phyloP scores from a whole-genome alignment of 805 yeast species.

The Crinitomyces ghanaensis region DNA sequence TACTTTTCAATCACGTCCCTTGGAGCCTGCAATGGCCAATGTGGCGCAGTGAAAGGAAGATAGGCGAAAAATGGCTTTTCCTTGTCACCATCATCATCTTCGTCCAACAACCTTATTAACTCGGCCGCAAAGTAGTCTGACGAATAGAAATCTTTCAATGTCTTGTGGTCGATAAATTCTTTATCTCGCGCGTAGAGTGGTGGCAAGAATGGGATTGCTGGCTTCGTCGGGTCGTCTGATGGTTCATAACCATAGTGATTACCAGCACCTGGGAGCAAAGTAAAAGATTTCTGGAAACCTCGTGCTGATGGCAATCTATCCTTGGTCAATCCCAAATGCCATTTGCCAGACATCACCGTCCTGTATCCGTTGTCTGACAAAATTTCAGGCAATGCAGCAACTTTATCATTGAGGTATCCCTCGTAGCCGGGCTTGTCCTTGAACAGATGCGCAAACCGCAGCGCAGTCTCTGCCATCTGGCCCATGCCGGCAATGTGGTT shows the following conservation, averaged over 20 bases:
- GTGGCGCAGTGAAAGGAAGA: slow-evolving; percentile 53
- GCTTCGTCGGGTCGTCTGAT: slow-evolving; percentile 11
- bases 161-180: slow-evolving; percentile 18
- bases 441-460: slow-evolving; percentile 30
- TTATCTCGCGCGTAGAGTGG: slow-evolving; percentile 34
- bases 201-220: slow-evolving; percentile 26
- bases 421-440: slow-evolving; percentile 43
- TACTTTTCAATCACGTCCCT: slow-evolving; percentile 36
- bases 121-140: slow-evolving; percentile 36
- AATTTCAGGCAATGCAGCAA: slow-evolving; percentile 44
- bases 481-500: slow-evolving; percentile 52
- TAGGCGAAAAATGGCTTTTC: slow-evolving; percentile 39
- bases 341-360: slow-evolving; percentile 45
- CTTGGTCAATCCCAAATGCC: slow-evolving; percentile 44
- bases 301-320: slow-evolving; percentile 39
- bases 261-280: slow-evolving; percentile 47
- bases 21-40: slow-evolving; percentile 59
- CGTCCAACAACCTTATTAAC: slow-evolving; percentile 26
- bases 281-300: slow-evolving; percentile 41
- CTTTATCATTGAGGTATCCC: slow-evolving; percentile 40
- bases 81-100: slow-evolving; percentile 15
- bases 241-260: slow-evolving; percentile 41
- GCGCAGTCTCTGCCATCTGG: slow-evolving; percentile 40
- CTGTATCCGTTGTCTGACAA: slow-evolving; percentile 38
- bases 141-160: slow-evolving; percentile 40